Evolutionary conservation across 805 yeast genomes (phyloP), one percentile per base, ranked within the genome.

Genomic region (Metschnikowia lachancei): DNA sequence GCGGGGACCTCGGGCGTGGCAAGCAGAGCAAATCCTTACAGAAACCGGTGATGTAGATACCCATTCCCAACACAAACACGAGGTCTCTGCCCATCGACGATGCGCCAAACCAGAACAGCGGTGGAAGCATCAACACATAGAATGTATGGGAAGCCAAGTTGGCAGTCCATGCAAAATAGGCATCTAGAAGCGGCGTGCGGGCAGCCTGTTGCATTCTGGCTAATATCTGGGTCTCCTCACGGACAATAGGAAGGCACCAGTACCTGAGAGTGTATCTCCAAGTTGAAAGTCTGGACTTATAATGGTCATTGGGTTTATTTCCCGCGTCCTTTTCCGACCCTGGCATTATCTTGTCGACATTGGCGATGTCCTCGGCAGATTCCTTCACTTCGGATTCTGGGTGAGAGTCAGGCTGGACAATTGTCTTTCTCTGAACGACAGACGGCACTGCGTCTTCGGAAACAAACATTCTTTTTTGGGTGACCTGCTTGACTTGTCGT

Each of bases 1-100:
- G 98, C 1, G 99, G 98, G 1, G 96, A 84, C 49, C 80, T 67
- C 1, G 99, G 99, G 50, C 99, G 74, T 17, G 99, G 99, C 41
- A 92, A 71, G 60, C 98, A 92, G 57, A 90, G 73, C 55, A 75
- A 83, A 63, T 92, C 99, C 62, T 92, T 92, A 44, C 86, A 64
- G 50, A 71, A 74, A 1, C 98, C 98, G 2, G 87, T 76, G 43
- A 82, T 47, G 59, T 76, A 86, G 36, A 86, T 84, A 39, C 91
- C 87, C 58, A 89, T 62, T 46, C 94, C 85, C 63, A 80, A 66
- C 7, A 84, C 80, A 43, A 64, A 59, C 14, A 79, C 75, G 43
- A 78, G 65, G 59, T 87, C 94, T 46, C 92, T 71, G 1, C 84
- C 77, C 24, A 81, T 45, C 3, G 60, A 60, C 4, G 76, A 70